A percentile compares a stretch with the other conserved stretches of the same genome.
phyloP scores from a whole-genome alignment of 768 basidiomycete genomes.

The Rhizopogon vinicolor region DNA sequence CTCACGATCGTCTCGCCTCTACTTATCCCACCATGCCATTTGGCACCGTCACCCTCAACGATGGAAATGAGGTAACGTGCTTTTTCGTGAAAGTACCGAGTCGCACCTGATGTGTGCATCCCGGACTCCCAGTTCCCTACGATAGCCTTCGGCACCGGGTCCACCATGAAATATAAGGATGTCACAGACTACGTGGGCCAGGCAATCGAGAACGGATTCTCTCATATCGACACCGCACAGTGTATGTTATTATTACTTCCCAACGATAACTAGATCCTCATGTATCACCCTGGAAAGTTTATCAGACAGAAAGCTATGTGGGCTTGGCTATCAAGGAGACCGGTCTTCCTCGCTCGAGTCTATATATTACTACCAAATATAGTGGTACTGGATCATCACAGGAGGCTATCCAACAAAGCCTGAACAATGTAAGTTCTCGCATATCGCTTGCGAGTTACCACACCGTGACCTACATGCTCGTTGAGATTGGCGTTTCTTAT shows the following conservation, averaged over 20 bases:
- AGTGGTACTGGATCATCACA: slow-evolving; percentile 28
- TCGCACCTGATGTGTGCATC: not conserved
- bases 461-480: not conserved
- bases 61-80: slow-evolving; percentile 32
- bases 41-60: slow-evolving; percentile 32
- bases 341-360: slow-evolving; percentile 37
- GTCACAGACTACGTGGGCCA: slow-evolving; percentile 50
- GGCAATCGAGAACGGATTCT: slow-evolving; percentile 57
- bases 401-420: slow-evolving; percentile 39
- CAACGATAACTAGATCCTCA: not conserved
- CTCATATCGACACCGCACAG: slow-evolving; percentile 61
- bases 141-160: slow-evolving; percentile 60
- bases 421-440: slow-evolving; percentile 39
- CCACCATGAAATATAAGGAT: slow-evolving; percentile 36
- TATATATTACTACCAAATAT: slow-evolving; percentile 61
- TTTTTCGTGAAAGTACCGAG: not conserved
- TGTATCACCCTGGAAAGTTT: slow-evolving; percentile 5
- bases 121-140: slow-evolving; percentile 42
- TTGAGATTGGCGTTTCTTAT: slow-evolving; percentile 53
- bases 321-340: slow-evolving; percentile 41
- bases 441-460: not conserved
- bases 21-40: slow-evolving; percentile 32
- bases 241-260: slow-evolving; percentile 26
- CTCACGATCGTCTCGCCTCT: not conserved
- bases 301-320: slow-evolving; percentile 30